Evolutionary conservation across 371 early-diverging fungal species (phyloP).

Genomic region (Mortierella polycephala): DNA sequence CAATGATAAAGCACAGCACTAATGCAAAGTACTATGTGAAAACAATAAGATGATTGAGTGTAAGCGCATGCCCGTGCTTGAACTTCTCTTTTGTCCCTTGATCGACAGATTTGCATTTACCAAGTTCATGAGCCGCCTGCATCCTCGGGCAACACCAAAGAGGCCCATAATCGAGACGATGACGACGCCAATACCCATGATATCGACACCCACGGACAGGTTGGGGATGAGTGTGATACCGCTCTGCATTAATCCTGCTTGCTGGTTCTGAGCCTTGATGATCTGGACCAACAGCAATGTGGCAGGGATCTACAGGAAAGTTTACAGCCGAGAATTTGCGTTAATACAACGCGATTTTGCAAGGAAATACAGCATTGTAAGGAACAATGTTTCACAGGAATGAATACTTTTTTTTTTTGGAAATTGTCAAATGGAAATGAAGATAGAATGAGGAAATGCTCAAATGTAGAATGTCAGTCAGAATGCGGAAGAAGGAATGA

Average conservation of each 20-base stretch:
- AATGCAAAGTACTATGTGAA: constrained; percentile 37
- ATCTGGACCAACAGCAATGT: constrained; percentile 33
- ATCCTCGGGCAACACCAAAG: constrained; percentile 41
- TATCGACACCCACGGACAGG: constrained; percentile 41
- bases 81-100: neutral
- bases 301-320: constrained; percentile 34
- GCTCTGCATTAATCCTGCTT: constrained; percentile 24
- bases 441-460: too few relatives aligned
- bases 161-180: constrained; percentile 42
- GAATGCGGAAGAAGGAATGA: too few relatives aligned
- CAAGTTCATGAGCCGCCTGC: constrained; percentile 40
- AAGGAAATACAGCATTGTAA: neutral
- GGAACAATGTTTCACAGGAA: too few relatives aligned
- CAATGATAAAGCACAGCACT: constrained; percentile 31
- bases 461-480: too few relatives aligned
- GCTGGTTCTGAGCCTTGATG: constrained; percentile 28
- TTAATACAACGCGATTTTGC: neutral
- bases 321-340: too few relatives aligned
- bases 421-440: too few relatives aligned
- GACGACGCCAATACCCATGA: constrained; percentile 48
- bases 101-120: constrained; percentile 12
- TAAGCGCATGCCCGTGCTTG: too few relatives aligned
- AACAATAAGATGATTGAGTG: neutral
- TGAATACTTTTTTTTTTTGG: too few relatives aligned
- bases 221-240: constrained; percentile 40